Percentiles rank a stretch among this genome's conserved stretches.
Evolutionary conservation across 129 eudicot genomes (phyloP).

Genomic region (Calendula officinalis): DNA sequence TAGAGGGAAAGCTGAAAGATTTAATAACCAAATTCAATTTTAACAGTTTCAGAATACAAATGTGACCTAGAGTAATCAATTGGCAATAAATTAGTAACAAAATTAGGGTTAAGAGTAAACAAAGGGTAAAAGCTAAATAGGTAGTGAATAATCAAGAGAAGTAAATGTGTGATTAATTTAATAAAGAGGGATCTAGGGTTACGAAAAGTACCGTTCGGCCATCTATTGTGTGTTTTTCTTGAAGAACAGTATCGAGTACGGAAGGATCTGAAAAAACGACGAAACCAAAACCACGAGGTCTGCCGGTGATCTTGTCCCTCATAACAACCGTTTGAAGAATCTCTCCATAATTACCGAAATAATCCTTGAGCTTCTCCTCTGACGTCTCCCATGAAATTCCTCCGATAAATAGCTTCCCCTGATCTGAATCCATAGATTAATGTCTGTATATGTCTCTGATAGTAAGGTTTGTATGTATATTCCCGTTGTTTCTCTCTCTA

Average conservation of each 20-base stretch:
- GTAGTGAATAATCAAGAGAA: no score
- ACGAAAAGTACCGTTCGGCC: constrained; percentile 56
- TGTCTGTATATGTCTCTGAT: not conserved
- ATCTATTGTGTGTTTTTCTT: constrained; percentile 70
- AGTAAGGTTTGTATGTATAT: constrained; percentile 6
- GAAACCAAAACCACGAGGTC: constrained; percentile 89
- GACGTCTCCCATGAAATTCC: constrained; percentile 89
- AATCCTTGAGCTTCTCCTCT: constrained; percentile 72
- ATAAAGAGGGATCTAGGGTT: constrained; percentile 8
- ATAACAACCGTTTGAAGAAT: constrained; percentile 63
- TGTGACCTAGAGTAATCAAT: no score
- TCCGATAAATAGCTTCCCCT: constrained; percentile 79
- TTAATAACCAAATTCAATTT: no score
- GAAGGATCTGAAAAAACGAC: constrained; percentile 82
- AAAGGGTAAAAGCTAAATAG: not conserved
- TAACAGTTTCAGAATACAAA: no score
- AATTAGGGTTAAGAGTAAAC: constrained; percentile 11
- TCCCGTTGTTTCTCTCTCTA: constrained; percentile 19
- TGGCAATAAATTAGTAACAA: not conserved
- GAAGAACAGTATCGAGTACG: constrained; percentile 68
- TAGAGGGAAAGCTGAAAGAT: no score
- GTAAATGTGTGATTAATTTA: not conserved
- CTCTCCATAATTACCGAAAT: constrained; percentile 67
- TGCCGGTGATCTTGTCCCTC: constrained; percentile 75
- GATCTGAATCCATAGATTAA: constrained; percentile 74